These are phyloP conservation scores for Proliferodiscus dingleyae DNA, from an alignment of 2,329 filamentous ascomycete genomes.

Conservation along the genomic window DNA sequence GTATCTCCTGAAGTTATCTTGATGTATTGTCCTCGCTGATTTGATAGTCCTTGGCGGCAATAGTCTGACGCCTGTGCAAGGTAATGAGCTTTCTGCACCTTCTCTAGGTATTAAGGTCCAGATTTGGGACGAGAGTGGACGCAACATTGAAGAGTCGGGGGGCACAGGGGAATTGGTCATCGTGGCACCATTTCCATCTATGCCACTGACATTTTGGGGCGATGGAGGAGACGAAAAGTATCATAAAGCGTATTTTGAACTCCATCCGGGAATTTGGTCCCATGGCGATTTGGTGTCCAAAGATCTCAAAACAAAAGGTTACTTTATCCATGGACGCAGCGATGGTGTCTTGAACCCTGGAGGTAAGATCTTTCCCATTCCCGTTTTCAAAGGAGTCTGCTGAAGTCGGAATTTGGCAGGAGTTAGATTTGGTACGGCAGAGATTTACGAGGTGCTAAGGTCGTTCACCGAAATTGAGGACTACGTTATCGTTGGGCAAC, in stretches of 20 bases:
- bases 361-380: no score
- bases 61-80: no score
- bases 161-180: conserved; percentile 72
- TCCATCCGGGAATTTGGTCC: conserved; percentile 67
- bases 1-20: no score
- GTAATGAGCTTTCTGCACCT: conserved; percentile 47
- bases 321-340: conserved; percentile 64
- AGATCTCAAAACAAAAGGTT: conserved; percentile 60
- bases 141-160: conserved; percentile 46
- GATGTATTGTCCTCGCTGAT: no score
- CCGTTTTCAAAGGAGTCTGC: no score
- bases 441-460: conserved; percentile 73
- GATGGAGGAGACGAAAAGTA: conserved; percentile 42
- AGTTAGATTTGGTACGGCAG: conserved; percentile 73
- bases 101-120: conserved; percentile 56
- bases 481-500: conserved; percentile 58
- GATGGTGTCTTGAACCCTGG: conserved; percentile 79
- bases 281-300: conserved; percentile 76
- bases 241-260: conserved; percentile 54
- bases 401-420: no score
- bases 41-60: no score
- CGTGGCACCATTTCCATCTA: conserved; percentile 66
- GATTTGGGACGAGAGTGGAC: conserved; percentile 38
- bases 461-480: conserved; percentile 46
- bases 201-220: conserved; percentile 63